These are phyloP conservation scores for Ceratobasidium papillatum DNA, from an alignment of 1,284 basidiomycete species.

Conservation along the genomic window DNA sequence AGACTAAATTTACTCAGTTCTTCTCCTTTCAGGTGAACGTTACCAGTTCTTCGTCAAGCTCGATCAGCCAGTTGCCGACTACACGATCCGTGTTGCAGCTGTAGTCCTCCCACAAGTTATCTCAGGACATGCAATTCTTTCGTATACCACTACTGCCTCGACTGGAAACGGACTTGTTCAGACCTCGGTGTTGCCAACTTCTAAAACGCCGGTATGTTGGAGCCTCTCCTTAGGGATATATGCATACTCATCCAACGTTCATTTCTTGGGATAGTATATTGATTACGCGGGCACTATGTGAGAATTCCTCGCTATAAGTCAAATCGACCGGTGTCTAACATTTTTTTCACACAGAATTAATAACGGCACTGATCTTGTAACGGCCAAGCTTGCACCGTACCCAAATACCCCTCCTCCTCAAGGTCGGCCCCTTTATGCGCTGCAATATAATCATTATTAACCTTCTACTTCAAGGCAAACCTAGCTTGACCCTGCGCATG, in stretches of 20 bases:
- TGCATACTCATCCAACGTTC: neutral
- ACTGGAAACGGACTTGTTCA: conserved; percentile 18
- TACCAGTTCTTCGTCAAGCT: conserved; percentile 41
- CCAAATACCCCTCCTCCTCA: conserved; percentile 21
- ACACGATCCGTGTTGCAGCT: conserved; percentile 40
- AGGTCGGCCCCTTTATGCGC: neutral
- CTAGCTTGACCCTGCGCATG: neutral
- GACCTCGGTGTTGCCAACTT: neutral
- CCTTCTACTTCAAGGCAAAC: neutral
- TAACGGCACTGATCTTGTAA: conserved; percentile 17
- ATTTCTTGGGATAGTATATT: neutral
- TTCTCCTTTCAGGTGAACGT: conserved; percentile 25
- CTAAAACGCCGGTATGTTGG: conserved; percentile 16
- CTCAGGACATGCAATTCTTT: conserved; percentile 38
- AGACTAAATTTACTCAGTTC: neutral
- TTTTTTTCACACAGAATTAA: neutral
- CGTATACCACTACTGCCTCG: conserved; percentile 1
- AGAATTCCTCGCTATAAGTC: neutral
- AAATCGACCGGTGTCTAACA: neutral
- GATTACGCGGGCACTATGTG: conserved; percentile 20
- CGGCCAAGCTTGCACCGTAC: conserved; percentile 21
- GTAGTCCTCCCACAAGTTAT: conserved; percentile 36
- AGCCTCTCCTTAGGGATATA: neutral
- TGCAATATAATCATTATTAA: too few species aligned
- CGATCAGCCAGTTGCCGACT: conserved; percentile 37